Conservation (phyloP, 148 eudicot genomes). For the Drosera capensis region DNA sequence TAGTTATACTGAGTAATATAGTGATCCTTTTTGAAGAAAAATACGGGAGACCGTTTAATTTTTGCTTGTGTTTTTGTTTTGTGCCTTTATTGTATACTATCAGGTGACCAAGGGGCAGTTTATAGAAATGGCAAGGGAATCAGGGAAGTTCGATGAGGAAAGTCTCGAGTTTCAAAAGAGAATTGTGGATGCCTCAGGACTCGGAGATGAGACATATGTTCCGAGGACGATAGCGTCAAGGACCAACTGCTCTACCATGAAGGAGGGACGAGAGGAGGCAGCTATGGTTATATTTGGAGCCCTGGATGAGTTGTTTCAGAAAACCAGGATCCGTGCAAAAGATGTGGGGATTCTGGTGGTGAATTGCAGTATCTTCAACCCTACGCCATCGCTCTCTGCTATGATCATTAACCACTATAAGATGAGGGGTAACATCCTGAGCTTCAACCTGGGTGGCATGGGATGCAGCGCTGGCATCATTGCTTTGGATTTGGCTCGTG, state of each 20-base stretch:
- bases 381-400: slow-evolving; percentile 91
- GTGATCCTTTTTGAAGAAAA: too few species aligned
- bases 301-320: slow-evolving; percentile 79
- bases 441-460: slow-evolving; percentile 94
- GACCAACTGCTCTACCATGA: slow-evolving; percentile 63
- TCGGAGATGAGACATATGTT: slow-evolving; percentile 80
- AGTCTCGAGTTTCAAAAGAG: slow-evolving; percentile 55
- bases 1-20: too few species aligned
- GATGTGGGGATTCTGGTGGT: slow-evolving; percentile 84
- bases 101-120: slow-evolving; percentile 66
- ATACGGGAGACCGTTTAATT: too few species aligned
- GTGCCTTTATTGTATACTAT: too few species aligned
- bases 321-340: slow-evolving; percentile 52
- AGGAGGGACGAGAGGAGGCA: slow-evolving; percentile 82
- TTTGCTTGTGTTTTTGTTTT: too few species aligned
- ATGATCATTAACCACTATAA: slow-evolving; percentile 95
- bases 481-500: slow-evolving; percentile 66
- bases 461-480: slow-evolving; percentile 92
- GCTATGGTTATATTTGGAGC: slow-evolving; percentile 83
- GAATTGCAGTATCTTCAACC: slow-evolving; percentile 96
- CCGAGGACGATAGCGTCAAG: slow-evolving; percentile 43
- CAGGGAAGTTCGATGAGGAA: slow-evolving; percentile 72
- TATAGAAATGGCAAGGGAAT: slow-evolving; percentile 61
- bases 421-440: slow-evolving; percentile 85
- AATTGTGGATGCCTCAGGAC: slow-evolving; percentile 53